Evolutionary conservation across 768 basidiomycete species (phyloP).

Genomic region (Serendipita indica): DNA sequence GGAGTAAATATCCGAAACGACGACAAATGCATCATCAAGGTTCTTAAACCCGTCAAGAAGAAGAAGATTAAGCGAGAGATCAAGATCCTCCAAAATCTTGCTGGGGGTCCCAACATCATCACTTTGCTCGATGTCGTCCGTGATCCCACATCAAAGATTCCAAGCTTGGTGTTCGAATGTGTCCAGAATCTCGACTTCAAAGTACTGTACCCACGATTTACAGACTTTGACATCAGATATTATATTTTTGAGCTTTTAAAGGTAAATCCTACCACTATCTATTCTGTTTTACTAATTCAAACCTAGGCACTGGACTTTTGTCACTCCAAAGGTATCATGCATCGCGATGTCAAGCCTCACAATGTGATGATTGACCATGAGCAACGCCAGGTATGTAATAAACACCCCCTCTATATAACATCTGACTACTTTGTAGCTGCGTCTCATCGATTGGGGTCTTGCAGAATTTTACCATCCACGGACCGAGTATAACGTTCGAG

Average conservation of each 20-base stretch:
- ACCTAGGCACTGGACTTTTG: slow-evolving; percentile 88
- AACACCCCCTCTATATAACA: slow-evolving; percentile 9
- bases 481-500: slow-evolving; percentile 95
- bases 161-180: slow-evolving; percentile 92
- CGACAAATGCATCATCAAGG: slow-evolving; percentile 96
- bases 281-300: slow-evolving; percentile 2
- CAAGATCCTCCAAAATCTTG: slow-evolving; percentile 92
- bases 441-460: slow-evolving; percentile 96
- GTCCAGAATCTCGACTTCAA: slow-evolving; percentile 98
- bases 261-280: slow-evolving; percentile 26
- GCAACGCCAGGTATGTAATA: slow-evolving; percentile 65
- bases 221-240: slow-evolving; percentile 88
- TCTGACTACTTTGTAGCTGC: slow-evolving; percentile 50
- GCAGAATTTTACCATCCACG: slow-evolving; percentile 98
- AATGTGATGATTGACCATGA: slow-evolving; percentile 99
- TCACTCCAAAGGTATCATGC: slow-evolving; percentile 98
- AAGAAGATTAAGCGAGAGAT: slow-evolving; percentile 99
- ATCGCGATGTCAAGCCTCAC: slow-evolving; percentile 95
- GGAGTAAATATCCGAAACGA: slow-evolving; percentile 82
- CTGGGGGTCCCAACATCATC: slow-evolving; percentile 90
- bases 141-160: slow-evolving; percentile 92
- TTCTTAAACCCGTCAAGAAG: slow-evolving; percentile 98
- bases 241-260: slow-evolving; percentile 96
- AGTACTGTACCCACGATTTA: slow-evolving; percentile 85
- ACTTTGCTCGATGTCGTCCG: slow-evolving; percentile 89